phyloP scores from a whole-genome alignment of 2,329 filamentous ascomycete genomes.

The Fusarium tjaetaba region DNA sequence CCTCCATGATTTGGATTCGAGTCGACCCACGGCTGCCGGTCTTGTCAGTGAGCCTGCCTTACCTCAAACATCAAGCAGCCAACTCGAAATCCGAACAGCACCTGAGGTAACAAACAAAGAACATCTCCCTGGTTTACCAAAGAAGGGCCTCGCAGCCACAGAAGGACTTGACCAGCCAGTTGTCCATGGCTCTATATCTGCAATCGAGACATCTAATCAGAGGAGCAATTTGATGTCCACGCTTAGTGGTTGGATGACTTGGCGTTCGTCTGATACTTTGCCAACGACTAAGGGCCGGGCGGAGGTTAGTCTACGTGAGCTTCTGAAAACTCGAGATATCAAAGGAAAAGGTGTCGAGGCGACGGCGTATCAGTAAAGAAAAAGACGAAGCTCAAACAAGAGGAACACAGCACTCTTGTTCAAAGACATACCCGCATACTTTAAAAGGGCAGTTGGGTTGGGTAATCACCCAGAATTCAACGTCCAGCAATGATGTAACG shows the following conservation, averaged over 20 bases:
- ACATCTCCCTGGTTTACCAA: constrained; percentile 21
- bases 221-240: constrained; percentile 50
- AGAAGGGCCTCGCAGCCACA: constrained; percentile 21
- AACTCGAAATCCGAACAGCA: constrained; percentile 58
- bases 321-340: constrained; percentile 55
- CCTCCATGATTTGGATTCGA: constrained; percentile 43
- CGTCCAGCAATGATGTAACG: constrained; percentile 30
- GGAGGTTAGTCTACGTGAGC: constrained; percentile 64
- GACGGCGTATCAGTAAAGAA: constrained; percentile 6
- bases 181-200: constrained; percentile 44
- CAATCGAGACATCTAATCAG: constrained; percentile 36
- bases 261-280: constrained; percentile 46
- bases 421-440: neutral
- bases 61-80: constrained; percentile 65
- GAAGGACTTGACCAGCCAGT: constrained; percentile 43
- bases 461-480: constrained; percentile 17
- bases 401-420: constrained; percentile 44
- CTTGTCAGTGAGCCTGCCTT: constrained; percentile 66
- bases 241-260: constrained; percentile 59
- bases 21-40: constrained; percentile 51
- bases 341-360: constrained; percentile 50
- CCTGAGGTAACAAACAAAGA: constrained; percentile 42
- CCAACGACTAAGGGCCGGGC: constrained; percentile 56
- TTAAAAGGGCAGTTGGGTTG: neutral
- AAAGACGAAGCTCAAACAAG: constrained; percentile 17